These are phyloP conservation scores for Erysimum cheiranthoides DNA, from an alignment of 345 rosid species.

Conservation along the genomic window DNA sequence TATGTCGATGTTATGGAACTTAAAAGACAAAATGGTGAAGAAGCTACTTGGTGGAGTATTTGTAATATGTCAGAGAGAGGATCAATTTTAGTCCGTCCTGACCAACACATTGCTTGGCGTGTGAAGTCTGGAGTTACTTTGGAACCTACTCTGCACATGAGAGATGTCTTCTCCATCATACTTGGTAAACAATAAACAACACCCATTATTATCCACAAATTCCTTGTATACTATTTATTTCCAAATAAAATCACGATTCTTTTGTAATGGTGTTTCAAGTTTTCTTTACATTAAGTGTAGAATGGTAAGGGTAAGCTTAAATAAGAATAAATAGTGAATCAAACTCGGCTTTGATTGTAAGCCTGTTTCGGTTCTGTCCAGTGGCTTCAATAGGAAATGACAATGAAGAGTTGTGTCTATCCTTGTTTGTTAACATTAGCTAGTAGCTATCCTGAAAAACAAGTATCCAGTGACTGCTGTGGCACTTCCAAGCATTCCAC, in stretches of 20 bases:
- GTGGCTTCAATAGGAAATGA: constrained; percentile 16
- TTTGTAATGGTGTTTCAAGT: constrained; percentile 23
- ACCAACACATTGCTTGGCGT: constrained; percentile 87
- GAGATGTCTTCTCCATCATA: constrained; percentile 56
- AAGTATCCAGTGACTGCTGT: constrained; percentile 70
- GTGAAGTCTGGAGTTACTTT: constrained; percentile 49
- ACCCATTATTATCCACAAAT: constrained; percentile 4
- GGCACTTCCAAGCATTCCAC: constrained; percentile 72
- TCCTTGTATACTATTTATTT: constrained; percentile 31
- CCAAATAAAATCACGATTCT: constrained; percentile 25
- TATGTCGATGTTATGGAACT: constrained; percentile 66
- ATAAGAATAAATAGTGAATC: constrained; percentile 7
- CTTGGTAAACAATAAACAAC: constrained; percentile 48
- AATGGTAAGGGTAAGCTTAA: constrained; percentile 11
- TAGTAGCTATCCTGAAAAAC: constrained; percentile 48
- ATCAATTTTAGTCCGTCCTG: constrained; percentile 78
- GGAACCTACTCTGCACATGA: constrained; percentile 62
- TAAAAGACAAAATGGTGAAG: constrained; percentile 34
- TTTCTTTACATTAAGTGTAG: constrained; percentile 37
- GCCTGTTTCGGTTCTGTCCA: constrained; percentile 3
- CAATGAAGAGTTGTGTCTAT: constrained; percentile 26
- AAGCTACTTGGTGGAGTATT: constrained; percentile 76
- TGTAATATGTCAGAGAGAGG: constrained; percentile 75
- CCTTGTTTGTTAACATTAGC: constrained; percentile 9
- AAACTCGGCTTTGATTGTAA: constrained; percentile 9